Conservation (phyloP, 2,329 filamentous ascomycete genomes). For the Pseudocercospora musae region DNA sequence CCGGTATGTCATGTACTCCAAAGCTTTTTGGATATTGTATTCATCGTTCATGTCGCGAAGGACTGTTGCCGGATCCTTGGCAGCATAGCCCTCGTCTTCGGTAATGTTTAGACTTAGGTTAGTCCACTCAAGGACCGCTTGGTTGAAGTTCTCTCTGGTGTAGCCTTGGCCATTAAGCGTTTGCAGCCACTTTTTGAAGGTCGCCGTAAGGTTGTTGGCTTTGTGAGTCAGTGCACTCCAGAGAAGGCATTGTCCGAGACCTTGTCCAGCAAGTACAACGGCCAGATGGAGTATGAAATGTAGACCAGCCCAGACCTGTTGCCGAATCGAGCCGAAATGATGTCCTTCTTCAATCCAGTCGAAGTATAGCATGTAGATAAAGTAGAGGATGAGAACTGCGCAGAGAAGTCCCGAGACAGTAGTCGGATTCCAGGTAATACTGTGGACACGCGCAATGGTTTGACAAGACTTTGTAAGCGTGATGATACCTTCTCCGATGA, state of each 20-base stretch:
- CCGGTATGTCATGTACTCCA: not conserved
- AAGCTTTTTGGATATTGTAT: not conserved
- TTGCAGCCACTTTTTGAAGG: not conserved
- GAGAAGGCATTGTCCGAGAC: not conserved
- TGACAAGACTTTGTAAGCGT: conserved; percentile 34
- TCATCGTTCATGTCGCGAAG: not conserved
- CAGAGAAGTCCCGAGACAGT: conserved; percentile 35
- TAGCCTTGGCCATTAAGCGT: not conserved
- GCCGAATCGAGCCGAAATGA: conserved; percentile 24
- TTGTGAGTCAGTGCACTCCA: not conserved
- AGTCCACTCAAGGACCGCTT: not conserved
- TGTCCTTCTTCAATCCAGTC: conserved; percentile 15
- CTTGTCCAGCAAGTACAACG: not conserved
- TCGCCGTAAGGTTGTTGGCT: not conserved
- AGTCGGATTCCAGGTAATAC: conserved; percentile 17
- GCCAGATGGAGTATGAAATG: conserved; percentile 12
- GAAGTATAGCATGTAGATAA: conserved; percentile 26
- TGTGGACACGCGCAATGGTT: conserved; percentile 31
- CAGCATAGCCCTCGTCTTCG: not conserved
- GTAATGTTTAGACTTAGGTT: not conserved
- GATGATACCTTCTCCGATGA: conserved; percentile 39
- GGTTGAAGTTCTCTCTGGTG: not conserved
- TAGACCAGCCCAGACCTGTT: conserved; percentile 24
- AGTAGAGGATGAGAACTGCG: conserved; percentile 33
- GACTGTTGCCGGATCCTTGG: not conserved